Evolutionary conservation across 1,284 basidiomycete species (phyloP).

Genomic region (Agaricales sp.): DNA sequence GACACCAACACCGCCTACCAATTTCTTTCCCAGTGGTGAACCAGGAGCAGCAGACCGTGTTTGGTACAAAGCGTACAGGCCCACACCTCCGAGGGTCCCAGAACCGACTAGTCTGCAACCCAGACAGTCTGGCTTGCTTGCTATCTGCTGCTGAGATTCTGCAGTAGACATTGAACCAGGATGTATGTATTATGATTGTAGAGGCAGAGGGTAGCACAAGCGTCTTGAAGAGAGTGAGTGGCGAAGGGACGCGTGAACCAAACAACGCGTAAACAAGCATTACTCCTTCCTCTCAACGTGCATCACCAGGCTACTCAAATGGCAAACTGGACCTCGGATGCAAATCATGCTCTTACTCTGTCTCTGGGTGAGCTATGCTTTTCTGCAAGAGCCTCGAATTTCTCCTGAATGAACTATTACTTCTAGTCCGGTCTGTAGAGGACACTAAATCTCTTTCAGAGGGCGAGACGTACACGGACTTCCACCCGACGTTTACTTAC

Average conservation of each 20-base stretch:
- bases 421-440: conserved; percentile 3
- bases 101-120: conserved; percentile 42
- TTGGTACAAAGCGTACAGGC: conserved; percentile 40
- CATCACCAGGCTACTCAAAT: background rate
- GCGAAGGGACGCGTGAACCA: no score
- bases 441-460: conserved; percentile 47
- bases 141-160: background rate
- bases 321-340: conserved; percentile 57
- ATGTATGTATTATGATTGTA: no score
- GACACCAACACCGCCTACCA: conserved; percentile 37
- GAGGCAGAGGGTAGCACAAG: no score
- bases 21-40: conserved; percentile 31
- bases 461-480: conserved; percentile 56
- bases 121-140: conserved; percentile 28
- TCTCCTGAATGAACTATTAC: conserved; percentile 1
- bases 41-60: conserved; percentile 36
- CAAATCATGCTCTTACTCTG: conserved; percentile 69
- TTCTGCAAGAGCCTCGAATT: conserved; percentile 6
- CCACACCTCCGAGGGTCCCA: conserved; percentile 33
- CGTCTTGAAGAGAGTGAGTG: no score
- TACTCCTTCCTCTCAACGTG: background rate
- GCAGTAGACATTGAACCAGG: background rate
- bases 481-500: conserved; percentile 83
- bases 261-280: background rate
- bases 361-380: conserved; percentile 46